These are phyloP conservation scores for Botrytis elliptica DNA, from an alignment of 2,329 filamentous ascomycete species.

Conservation along the genomic window DNA sequence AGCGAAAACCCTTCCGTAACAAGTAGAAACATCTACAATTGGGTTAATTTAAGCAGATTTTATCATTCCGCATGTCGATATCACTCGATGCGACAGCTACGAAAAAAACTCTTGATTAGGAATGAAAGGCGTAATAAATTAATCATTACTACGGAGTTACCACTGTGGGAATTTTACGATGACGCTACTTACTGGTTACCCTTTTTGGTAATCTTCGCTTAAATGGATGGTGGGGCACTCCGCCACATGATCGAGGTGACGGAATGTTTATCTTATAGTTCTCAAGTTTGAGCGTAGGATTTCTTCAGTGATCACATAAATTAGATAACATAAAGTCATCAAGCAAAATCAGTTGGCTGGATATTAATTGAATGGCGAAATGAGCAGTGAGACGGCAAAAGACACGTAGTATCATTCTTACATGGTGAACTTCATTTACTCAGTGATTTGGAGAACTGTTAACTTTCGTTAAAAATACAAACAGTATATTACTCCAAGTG, in stretches of 20 bases:
- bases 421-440: neutral
- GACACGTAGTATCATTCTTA: neutral
- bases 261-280: neutral
- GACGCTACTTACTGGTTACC: constrained; percentile 9
- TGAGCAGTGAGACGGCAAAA: neutral
- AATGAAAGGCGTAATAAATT: neutral
- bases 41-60: neutral
- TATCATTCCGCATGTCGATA: neutral
- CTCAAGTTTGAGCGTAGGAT: neutral
- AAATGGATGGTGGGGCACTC: neutral
- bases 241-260: neutral
- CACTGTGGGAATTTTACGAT: too few relatives aligned
- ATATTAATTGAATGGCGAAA: neutral
- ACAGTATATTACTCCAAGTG: fast-evolving
- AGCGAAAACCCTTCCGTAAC: neutral
- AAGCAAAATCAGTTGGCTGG: neutral
- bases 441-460: fast-evolving
- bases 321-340: neutral
- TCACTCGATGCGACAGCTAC: neutral
- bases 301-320: fast-evolving
- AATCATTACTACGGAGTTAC: neutral
- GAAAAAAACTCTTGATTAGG: neutral
- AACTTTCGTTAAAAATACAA: neutral
- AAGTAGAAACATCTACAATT: neutral
- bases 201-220: neutral